These are phyloP conservation scores for Kappamyces sp. DNA, from an alignment of 192 early-diverging fungal species.

Conservation along the genomic window DNA sequence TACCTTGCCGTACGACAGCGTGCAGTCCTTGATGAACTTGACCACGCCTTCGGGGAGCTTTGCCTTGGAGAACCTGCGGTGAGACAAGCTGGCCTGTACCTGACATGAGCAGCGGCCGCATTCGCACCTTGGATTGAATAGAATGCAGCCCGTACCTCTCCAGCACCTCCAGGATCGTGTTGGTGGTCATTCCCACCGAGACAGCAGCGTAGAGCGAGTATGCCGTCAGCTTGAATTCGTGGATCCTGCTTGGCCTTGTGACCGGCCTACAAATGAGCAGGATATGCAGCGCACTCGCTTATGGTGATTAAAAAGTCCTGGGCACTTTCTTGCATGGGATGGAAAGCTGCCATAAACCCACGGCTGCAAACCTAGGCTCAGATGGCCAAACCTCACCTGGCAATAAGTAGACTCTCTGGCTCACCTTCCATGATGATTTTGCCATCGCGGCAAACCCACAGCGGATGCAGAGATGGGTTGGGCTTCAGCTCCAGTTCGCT, in stretches of 20 bases:
- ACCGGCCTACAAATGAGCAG: neutral
- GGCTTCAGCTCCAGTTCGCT: constrained; percentile 53
- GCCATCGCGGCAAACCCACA: constrained; percentile 88
- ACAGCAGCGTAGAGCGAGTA: constrained; percentile 97
- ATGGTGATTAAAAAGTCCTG: constrained; percentile 97
- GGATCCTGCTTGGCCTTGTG: constrained; percentile 50
- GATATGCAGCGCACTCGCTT: constrained; percentile 72
- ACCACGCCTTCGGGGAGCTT: constrained; percentile 76
- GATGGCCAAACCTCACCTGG: constrained; percentile 80
- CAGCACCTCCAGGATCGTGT: constrained; percentile 85
- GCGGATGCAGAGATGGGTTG: constrained; percentile 78
- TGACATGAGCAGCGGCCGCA: no score
- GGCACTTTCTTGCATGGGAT: constrained; percentile 31
- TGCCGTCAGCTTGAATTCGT: constrained; percentile 93
- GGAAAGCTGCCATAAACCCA: no score
- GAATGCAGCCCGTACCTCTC: constrained; percentile 29
- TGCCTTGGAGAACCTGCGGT: constrained; percentile 49
- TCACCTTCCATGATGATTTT: constrained; percentile 81
- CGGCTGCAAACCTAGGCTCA: no score
- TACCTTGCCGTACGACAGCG: constrained; percentile 93
- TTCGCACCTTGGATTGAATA: constrained; percentile 49
- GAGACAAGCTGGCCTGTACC: neutral
- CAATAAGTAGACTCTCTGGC: constrained; percentile 53
- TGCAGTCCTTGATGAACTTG: constrained; percentile 78
- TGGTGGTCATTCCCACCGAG: constrained; percentile 91